Conservation (phyloP, 352 stramenopile species). For the Thraustochytrium aureum region DNA sequence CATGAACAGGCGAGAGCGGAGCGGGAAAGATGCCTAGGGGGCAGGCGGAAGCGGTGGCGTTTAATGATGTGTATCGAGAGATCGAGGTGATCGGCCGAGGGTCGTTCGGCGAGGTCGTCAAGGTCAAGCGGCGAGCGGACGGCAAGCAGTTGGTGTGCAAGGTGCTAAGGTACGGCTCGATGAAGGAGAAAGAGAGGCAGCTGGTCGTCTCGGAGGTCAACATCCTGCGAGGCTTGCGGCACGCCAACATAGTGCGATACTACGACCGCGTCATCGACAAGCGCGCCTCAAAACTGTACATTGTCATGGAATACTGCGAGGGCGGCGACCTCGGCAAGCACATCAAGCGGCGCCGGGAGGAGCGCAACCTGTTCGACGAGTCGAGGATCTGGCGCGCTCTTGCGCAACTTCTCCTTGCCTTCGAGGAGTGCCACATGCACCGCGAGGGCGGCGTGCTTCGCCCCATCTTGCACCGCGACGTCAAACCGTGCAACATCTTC, state of each 20-base stretch:
- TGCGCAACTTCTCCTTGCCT: conserved; percentile 82
- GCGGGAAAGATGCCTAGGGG: too few relatives aligned
- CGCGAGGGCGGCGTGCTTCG: conserved; percentile 64
- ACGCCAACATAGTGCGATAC: conserved; percentile 89
- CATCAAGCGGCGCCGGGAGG: conserved; percentile 58
- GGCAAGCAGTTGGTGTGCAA: conserved; percentile 88
- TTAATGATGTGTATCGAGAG: conserved; percentile 13
- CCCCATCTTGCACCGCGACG: conserved; percentile 82
- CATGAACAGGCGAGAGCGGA: too few relatives aligned
- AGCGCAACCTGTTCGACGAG: conserved; percentile 74
- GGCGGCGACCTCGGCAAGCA: conserved; percentile 72
- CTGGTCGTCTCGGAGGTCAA: conserved; percentile 91
- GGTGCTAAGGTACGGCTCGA: conserved; percentile 84
- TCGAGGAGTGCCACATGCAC: conserved; percentile 77
- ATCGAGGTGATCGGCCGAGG: conserved; percentile 79
- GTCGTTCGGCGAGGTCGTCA: conserved; percentile 83
- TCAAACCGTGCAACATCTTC: conserved; percentile 89
- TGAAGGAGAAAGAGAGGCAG: conserved; percentile 91
- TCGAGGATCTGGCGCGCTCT: conserved; percentile 89
- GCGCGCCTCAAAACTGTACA: conserved; percentile 85
- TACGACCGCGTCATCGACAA: conserved; percentile 91
- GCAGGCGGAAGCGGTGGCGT: neutral
- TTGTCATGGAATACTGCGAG: conserved; percentile 92
- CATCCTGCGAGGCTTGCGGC: conserved; percentile 84
- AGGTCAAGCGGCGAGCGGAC: conserved; percentile 81